Evolutionary conservation across 257 asterid genomes (phyloP), one percentile per base, ranked within the genome.

Genomic region (Ilex asprella): DNA sequence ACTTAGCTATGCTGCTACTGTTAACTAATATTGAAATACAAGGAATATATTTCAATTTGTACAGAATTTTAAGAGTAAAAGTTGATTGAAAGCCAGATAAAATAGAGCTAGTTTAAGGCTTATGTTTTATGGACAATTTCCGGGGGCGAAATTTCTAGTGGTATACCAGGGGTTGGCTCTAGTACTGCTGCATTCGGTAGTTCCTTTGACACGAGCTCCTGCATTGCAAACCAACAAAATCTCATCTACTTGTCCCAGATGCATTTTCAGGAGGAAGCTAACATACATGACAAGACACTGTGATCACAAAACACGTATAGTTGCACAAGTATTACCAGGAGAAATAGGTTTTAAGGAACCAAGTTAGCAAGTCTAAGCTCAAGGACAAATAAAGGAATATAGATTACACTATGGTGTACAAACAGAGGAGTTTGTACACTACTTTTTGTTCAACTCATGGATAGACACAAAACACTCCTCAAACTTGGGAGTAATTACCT

Each of bases 81-180:
- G 27, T 1, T 21, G 27, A 0, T 21, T 21, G 27, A 21, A 21
- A 21, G 0, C 27, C 27, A 21, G 27, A 21, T 21, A 21, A 21
- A 21, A n/a, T n/a, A 46, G 27, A 63, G 32, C 5, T 35, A 59
- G 41, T n/a, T 31, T 9, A 61, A 30, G 59, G 50, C 46, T 52
- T n/a, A 10, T 41, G 39, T 58, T 58, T 43, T 56, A 63, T 16
- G 13, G 30, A 65, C 35, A 16, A 46, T 13, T 51, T 41, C 50
- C 49, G 73, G 61, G 30, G 61, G 30, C 46, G 85, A 67, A 70
- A 88, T 74, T 27, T 80, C 82, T 55, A 91, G 63, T 54, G 98
- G 89, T 39, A 79, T 79, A 31, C 98, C 96, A 10, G 94, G 89
- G 54, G 75, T 75, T 64, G 96, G 86, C 75, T 86, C 88, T 5